A percentile compares a stretch with the other conserved stretches of the same genome.
Evolutionary conservation across 2,329 filamentous ascomycete genomes (phyloP).

Genomic region (Didymella arachidicola): DNA sequence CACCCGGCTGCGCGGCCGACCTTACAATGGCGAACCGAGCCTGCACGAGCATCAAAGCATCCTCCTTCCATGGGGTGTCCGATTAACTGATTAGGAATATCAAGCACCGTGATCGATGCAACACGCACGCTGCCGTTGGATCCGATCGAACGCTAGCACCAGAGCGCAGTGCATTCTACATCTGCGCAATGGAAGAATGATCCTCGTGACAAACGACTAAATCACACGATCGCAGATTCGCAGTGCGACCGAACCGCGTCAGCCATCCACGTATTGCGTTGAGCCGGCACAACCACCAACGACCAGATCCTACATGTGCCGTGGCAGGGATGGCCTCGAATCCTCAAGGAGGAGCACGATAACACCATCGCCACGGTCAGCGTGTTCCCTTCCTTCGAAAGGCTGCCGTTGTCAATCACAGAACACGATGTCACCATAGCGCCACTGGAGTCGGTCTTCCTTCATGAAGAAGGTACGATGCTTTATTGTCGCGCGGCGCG

Average conservation of each 20-base stretch:
- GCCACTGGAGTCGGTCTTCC: background rate
- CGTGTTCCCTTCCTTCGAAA: background rate
- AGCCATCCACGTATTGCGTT: background rate
- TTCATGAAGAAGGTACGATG: slow-evolving; percentile 6
- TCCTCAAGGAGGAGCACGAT: background rate
- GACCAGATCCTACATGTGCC: background rate
- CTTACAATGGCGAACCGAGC: background rate
- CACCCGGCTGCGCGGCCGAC: background rate
- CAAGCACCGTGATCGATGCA: background rate
- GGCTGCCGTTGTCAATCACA: background rate
- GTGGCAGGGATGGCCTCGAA: background rate
- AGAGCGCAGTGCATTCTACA: background rate
- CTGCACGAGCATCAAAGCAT: background rate
- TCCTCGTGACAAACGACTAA: background rate
- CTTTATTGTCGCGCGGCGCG: background rate
- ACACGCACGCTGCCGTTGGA: background rate
- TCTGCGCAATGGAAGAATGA: background rate
- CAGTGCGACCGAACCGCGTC: background rate
- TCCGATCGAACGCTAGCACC: background rate
- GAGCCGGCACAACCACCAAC: background rate
- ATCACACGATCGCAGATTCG: background rate
- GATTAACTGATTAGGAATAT: background rate
- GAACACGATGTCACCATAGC: background rate
- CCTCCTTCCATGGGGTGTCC: background rate
- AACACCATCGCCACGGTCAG: background rate